Evolutionary conservation across 371 early-diverging fungal species (phyloP), one percentile per base, ranked within the genome.

Genomic region (Funneliformis caledonium): DNA sequence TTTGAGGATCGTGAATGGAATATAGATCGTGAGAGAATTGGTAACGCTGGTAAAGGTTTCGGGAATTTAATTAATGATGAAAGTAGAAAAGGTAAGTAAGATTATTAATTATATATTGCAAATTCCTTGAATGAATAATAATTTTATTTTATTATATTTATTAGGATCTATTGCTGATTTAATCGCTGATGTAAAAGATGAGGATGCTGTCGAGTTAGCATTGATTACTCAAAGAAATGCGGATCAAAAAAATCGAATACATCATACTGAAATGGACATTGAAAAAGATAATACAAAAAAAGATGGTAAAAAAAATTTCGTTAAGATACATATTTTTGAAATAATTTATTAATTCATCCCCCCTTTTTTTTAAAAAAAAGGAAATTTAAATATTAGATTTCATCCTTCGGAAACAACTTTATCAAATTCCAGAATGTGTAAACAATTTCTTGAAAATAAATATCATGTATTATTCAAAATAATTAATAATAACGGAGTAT

Each of bases 111-210:
- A 19, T 37, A 56, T 33, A 11, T 61, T 60, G 5, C 9, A n/a
- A 70, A 43, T 70, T 42, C 2, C 31, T 45, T 26, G n/a, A 14
- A 73, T 31, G 26, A 22, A 52, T 50, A 68, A 33, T 4, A 43
- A 69, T 69, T 45, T 19, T n/a, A 19, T 16, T 19, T 43, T 42
- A 37, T n/a, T 11, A 60, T 37, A 12, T 31, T 6, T 22, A 19
- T 26, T 26, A 65, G 67, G 31, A 12, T 78, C 78, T 48, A 61
- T 78, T 47, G 67, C 64, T n/a, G 45, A 62, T 43, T 65, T 78
- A 48, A 42, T 78, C 16, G 78, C 65, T 26, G 45, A 65, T 50
- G 78, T 65, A 48, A 78, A 78, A 65, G 78, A 78, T 37, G 78
- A 78, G 65, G 78, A 78, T n/a, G 78, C 67, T 12, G 11, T 65